These are phyloP conservation scores for Prunus campanulata DNA, from an alignment of 306 rosid species.

Conservation along the genomic window DNA sequence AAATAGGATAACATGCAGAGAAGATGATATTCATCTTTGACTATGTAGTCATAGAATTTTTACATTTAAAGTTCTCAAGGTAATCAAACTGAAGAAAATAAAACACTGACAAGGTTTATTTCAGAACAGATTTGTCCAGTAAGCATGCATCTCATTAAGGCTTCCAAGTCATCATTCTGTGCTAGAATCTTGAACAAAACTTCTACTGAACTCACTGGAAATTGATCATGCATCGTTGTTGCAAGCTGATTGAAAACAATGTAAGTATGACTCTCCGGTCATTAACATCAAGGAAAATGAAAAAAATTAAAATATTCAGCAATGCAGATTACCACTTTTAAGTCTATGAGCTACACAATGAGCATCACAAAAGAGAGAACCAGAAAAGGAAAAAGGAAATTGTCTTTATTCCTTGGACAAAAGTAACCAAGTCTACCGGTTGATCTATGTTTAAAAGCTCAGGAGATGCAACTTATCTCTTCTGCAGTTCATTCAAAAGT, in stretches of 20 bases:
- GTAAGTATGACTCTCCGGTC: background rate
- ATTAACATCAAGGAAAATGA: constrained; percentile 1
- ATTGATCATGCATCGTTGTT: constrained; percentile 10
- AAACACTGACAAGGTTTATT: background rate
- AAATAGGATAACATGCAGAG: background rate
- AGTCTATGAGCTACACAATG: background rate
- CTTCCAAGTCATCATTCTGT: constrained; percentile 5
- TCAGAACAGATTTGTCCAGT: constrained; percentile 2
- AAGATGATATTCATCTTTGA: background rate
- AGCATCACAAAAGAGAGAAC: background rate
- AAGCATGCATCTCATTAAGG: constrained; percentile 2
- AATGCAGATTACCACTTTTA: constrained; percentile 3
- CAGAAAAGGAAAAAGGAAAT: background rate
- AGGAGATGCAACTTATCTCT: constrained; percentile 40
- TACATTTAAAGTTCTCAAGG: background rate
- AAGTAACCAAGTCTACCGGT: constrained; percentile 6
- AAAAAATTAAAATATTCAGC: background rate
- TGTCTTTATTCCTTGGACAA: background rate
- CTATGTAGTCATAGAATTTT: background rate
- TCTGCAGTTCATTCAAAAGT: constrained; percentile 47
- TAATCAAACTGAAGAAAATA: background rate
- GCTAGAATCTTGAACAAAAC: constrained; percentile 9
- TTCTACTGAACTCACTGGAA: constrained; percentile 7
- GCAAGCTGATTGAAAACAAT: constrained; percentile 19
- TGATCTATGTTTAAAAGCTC: constrained; percentile 32